These are phyloP conservation scores for Musa itinerans DNA, from an alignment of 176 grass and related monocot genomes.

Conservation along the genomic window DNA sequence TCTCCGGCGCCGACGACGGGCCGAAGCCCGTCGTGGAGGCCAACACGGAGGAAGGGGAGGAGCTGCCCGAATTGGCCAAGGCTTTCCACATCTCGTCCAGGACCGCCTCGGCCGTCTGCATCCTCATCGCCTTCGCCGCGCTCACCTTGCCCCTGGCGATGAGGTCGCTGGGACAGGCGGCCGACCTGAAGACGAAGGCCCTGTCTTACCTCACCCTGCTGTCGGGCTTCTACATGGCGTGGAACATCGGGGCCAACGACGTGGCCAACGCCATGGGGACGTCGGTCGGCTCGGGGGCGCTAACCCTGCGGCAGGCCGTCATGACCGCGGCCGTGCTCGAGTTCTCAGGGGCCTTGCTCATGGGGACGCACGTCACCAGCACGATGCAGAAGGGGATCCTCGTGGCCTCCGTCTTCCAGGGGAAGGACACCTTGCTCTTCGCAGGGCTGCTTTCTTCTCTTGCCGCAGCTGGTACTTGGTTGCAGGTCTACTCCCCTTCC, in stretches of 20 bases:
- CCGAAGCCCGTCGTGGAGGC: constrained; percentile 9
- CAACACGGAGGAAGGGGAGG: constrained; percentile 13
- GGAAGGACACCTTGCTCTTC: constrained; percentile 81
- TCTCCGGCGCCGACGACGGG: constrained; percentile 32
- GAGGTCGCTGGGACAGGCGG: constrained; percentile 45
- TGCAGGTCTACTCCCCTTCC: constrained; percentile 36
- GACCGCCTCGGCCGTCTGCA: constrained; percentile 54
- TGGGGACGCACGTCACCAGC: constrained; percentile 93
- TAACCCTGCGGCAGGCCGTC: constrained; percentile 88
- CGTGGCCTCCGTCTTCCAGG: constrained; percentile 70
- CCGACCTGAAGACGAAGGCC: constrained; percentile 41
- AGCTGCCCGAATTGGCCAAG: constrained; percentile 60
- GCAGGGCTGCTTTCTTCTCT: constrained; percentile 83
- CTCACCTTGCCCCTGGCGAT: constrained; percentile 58
- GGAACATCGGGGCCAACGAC: constrained; percentile 97
- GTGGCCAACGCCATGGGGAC: constrained; percentile 99
- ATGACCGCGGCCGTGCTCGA: constrained; percentile 77
- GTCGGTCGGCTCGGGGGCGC: constrained; percentile 84
- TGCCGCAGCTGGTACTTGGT: constrained; percentile 90
- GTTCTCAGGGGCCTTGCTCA: constrained; percentile 90
- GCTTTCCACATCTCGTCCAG: constrained; percentile 73
- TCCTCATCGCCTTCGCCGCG: constrained; percentile 60
- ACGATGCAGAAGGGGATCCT: constrained; percentile 99
- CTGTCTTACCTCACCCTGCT: constrained; percentile 65
- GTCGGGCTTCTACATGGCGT: constrained; percentile 94